Conservation (phyloP, 2,329 filamentous ascomycete genomes). For the Fusarium sp. region DNA sequence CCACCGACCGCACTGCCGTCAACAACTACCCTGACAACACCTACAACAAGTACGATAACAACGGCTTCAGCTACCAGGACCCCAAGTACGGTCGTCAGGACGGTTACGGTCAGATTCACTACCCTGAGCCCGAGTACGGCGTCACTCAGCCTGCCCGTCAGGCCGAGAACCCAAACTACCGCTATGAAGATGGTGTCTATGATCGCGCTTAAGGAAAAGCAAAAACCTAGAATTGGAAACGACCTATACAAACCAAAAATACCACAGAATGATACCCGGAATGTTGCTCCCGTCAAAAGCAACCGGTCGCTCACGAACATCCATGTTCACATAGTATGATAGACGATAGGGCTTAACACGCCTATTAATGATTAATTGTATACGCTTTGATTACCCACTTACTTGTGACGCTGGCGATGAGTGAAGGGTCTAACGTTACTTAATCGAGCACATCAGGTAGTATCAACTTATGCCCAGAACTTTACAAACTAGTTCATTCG, state of each 20-base stretch:
- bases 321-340: constrained; percentile 22
- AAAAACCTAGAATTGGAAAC: not conserved
- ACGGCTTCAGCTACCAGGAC: constrained; percentile 48
- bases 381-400: not conserved
- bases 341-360: constrained; percentile 13
- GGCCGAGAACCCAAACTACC: constrained; percentile 47
- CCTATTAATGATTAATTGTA: constrained; percentile 43
- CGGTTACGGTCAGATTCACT: constrained; percentile 50
- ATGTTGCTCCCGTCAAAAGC: constrained; percentile 21
- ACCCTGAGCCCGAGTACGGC: constrained; percentile 46
- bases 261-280: constrained; percentile 34
- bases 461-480: too few relatives aligned
- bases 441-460: too few relatives aligned
- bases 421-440: too few relatives aligned
- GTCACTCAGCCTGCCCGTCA: constrained; percentile 24
- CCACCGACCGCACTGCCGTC: constrained; percentile 57
- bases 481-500: not conserved
- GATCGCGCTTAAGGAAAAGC: constrained; percentile 40
- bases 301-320: constrained; percentile 29
- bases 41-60: constrained; percentile 50
- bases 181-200: constrained; percentile 59
- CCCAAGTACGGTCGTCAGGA: constrained; percentile 44
- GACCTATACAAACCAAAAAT: not conserved
- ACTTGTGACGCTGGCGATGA: not conserved
- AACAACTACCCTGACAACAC: constrained; percentile 47